Conservation (phyloP, 768 basidiomycete genomes). For the Psilocybe cyanescens region DNA sequence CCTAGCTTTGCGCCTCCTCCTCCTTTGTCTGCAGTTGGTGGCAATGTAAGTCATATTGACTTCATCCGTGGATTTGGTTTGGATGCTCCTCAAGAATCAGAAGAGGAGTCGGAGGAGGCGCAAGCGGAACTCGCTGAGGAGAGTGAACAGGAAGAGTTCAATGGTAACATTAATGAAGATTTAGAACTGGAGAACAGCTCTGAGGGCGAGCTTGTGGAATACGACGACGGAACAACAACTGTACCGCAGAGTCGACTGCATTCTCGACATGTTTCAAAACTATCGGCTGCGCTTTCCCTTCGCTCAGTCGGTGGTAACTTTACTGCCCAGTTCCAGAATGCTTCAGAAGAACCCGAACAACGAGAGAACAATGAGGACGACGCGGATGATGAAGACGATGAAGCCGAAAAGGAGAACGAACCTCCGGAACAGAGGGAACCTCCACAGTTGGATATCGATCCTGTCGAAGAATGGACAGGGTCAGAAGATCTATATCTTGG, state of each 20-base stretch:
- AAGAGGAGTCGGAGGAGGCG: slow-evolving; percentile 54
- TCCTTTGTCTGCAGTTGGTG: slow-evolving; percentile 41
- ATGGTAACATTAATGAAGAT: slow-evolving; percentile 32
- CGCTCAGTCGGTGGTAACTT: slow-evolving; percentile 61
- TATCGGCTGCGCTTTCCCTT: slow-evolving; percentile 72
- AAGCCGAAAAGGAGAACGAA: slow-evolving; percentile 30
- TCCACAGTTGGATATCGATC: slow-evolving; percentile 22
- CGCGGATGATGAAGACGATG: slow-evolving; percentile 30
- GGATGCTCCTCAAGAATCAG: slow-evolving; percentile 78
- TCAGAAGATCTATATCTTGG: slow-evolving; percentile 68
- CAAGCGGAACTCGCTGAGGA: slow-evolving; percentile 45
- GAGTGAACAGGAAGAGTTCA: slow-evolving; percentile 32
- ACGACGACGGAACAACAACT: slow-evolving; percentile 41
- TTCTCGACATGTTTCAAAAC: slow-evolving; percentile 69
- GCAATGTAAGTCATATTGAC: slow-evolving; percentile 64
- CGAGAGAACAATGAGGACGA: slow-evolving; percentile 48
- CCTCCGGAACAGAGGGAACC: slow-evolving; percentile 18
- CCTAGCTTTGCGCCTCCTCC: slow-evolving; percentile 52
- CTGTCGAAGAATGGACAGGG: slow-evolving; percentile 80
- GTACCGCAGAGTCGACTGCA: slow-evolving; percentile 56
- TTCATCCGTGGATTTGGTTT: slow-evolving; percentile 82
- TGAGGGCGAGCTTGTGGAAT: slow-evolving; percentile 28
- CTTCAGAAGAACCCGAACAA: slow-evolving; percentile 25
- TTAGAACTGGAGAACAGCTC: slow-evolving; percentile 42
- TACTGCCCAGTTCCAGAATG: slow-evolving; percentile 34